phyloP scores from a whole-genome alignment of 768 basidiomycete genomes.

The Omphalotus guepiniiformis region DNA sequence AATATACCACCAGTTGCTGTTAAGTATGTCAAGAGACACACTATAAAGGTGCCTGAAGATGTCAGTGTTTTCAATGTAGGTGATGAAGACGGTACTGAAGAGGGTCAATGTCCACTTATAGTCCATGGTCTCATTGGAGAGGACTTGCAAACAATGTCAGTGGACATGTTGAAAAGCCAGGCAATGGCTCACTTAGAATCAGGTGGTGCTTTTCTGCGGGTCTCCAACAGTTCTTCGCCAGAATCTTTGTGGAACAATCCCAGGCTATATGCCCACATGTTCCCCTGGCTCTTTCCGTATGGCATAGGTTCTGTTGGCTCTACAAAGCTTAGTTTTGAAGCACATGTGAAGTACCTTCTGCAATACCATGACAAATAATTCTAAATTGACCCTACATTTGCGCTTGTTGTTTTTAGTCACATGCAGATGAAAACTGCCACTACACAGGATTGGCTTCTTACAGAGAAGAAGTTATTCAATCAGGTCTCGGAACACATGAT shows the following conservation, averaged over 20 bases:
- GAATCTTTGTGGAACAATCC: slow-evolving; percentile 27
- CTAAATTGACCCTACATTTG: slow-evolving; percentile 26
- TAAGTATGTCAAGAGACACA: background rate
- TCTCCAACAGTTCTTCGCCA: slow-evolving; percentile 15
- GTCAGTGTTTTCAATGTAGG: slow-evolving; percentile 12
- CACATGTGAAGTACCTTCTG: slow-evolving; percentile 22
- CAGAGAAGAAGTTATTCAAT: slow-evolving; percentile 22
- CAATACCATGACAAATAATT: slow-evolving; percentile 29
- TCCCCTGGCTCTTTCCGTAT: slow-evolving; percentile 37
- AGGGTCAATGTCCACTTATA: slow-evolving; percentile 30
- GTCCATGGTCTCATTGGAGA: slow-evolving; percentile 32
- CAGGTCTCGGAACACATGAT: slow-evolving; percentile 21
- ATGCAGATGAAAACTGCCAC: no score
- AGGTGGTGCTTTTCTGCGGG: slow-evolving; percentile 14
- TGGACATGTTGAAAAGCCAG: slow-evolving; percentile 15
- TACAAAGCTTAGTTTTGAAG: slow-evolving; percentile 12
- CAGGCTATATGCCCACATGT: slow-evolving; percentile 30
- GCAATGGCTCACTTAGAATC: slow-evolving; percentile 20
- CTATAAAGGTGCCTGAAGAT: slow-evolving; percentile 9
- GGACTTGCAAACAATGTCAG: slow-evolving; percentile 12
- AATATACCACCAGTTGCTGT: background rate
- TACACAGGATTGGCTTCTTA: slow-evolving; percentile 22
- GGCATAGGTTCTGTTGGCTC: slow-evolving; percentile 27
- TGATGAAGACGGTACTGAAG: slow-evolving; percentile 18
- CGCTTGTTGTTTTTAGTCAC: slow-evolving; percentile 36